A percentile compares a stretch with the other conserved stretches of the same genome.
phyloP scores from a whole-genome alignment of 73 alveolate genomes.

The Diophrys appendiculata region DNA sequence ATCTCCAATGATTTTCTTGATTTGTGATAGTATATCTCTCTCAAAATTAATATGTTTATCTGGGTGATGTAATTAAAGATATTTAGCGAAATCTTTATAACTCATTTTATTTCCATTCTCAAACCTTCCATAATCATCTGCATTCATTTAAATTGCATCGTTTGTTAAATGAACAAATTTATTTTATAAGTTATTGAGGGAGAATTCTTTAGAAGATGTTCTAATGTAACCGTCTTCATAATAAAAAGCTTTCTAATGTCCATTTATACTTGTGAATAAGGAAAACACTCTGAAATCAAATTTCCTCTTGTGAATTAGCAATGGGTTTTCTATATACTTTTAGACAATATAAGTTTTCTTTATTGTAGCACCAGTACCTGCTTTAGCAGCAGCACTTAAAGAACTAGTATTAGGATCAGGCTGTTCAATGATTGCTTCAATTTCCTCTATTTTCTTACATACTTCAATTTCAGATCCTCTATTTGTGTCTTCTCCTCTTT shows the following conservation, averaged over 20 bases:
- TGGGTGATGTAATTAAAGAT: slow-evolving; percentile 54
- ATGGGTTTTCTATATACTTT: slow-evolving; percentile 79
- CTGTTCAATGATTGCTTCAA: slow-evolving; percentile 22
- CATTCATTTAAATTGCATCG: slow-evolving; percentile 81
- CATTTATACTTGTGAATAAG: slow-evolving; percentile 61
- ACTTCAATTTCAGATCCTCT: slow-evolving; percentile 87
- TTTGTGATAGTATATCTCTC: slow-evolving; percentile 73
- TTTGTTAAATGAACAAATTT: slow-evolving; percentile 81
- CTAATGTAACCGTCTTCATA: slow-evolving; percentile 82
- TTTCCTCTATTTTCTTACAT: slow-evolving; percentile 67
- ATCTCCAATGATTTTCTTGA: slow-evolving; percentile 64
- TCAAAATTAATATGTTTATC: slow-evolving; percentile 61
- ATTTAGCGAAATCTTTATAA: slow-evolving; percentile 71
- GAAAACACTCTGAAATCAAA: slow-evolving; percentile 83
- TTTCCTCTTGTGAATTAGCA: slow-evolving; percentile 73
- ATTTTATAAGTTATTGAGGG: slow-evolving; percentile 58
- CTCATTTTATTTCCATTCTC: slow-evolving; percentile 87
- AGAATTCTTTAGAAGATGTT: slow-evolving; percentile 71
- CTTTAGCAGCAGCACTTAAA: not conserved
- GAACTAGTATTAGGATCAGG: slow-evolving; percentile 15
- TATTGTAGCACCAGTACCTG: not conserved
- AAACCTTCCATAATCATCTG: slow-evolving; percentile 81
- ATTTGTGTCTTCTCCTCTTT: slow-evolving; percentile 67
- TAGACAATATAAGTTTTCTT: slow-evolving; percentile 66
- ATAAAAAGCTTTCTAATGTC: slow-evolving; percentile 62